Percentiles rank a stretch among this genome's conserved stretches.
These are phyloP conservation scores for Calonectria honghensis DNA, from an alignment of 2,329 filamentous ascomycete species.

Conservation along the genomic window DNA sequence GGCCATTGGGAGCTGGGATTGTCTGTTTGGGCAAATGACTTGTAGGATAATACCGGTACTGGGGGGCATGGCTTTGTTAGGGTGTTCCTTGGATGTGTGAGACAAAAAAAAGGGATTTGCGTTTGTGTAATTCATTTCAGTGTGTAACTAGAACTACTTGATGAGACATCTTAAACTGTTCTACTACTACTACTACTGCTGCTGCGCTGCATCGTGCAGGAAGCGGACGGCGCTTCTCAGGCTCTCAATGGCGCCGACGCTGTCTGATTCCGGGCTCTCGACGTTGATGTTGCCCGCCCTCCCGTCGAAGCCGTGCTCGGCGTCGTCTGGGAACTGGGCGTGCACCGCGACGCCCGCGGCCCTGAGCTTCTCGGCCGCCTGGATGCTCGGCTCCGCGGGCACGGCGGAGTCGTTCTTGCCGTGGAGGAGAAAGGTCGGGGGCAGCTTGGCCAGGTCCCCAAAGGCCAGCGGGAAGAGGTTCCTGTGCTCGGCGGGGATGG, in stretches of 20 bases:
- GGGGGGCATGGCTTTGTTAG: no score
- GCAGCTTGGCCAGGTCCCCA: constrained; percentile 35
- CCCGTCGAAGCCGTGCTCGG: constrained; percentile 50
- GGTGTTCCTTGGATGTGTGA: neutral
- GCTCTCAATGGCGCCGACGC: constrained; percentile 6
- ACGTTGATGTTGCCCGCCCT: constrained; percentile 42
- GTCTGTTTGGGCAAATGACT: neutral
- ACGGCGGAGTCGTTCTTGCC: constrained; percentile 51
- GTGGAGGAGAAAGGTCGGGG: constrained; percentile 46
- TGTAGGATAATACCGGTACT: neutral
- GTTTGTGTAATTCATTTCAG: neutral
- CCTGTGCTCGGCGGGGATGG: constrained; percentile 40
- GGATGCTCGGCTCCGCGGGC: constrained; percentile 42
- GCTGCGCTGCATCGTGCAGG: constrained; percentile 27
- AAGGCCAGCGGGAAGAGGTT: constrained; percentile 47
- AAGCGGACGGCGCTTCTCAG: constrained; percentile 47
- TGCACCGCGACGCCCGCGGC: constrained; percentile 34
- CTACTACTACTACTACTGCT: no score
- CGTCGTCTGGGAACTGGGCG: constrained; percentile 46
- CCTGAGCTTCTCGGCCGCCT: constrained; percentile 46
- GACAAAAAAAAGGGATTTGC: neutral
- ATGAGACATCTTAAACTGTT: neutral
- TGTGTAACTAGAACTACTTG: neutral
- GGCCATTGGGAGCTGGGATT: neutral
- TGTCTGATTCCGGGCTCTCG: constrained; percentile 39